Evolutionary conservation across 371 early-diverging fungal species (phyloP).

Genomic region (Actinomortierella wolfii): DNA sequence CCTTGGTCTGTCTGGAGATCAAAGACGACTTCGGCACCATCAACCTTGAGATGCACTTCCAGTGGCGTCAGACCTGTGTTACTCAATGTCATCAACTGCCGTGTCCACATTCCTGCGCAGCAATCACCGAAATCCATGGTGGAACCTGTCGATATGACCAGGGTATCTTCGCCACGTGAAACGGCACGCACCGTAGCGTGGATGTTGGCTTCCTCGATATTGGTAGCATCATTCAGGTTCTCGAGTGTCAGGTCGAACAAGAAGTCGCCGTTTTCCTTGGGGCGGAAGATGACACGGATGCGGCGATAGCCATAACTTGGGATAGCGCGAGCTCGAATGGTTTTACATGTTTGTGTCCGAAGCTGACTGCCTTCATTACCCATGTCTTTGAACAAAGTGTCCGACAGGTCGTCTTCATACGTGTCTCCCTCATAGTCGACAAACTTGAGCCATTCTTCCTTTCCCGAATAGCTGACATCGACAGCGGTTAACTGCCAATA

Average conservation of each 20-base stretch:
- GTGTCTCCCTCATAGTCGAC: constrained; percentile 66
- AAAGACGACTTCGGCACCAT: constrained; percentile 80
- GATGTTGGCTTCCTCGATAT: constrained; percentile 80
- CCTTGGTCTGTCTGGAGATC: constrained; percentile 51
- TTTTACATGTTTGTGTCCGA: constrained; percentile 22
- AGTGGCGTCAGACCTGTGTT: constrained; percentile 83
- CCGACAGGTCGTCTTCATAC: constrained; percentile 22
- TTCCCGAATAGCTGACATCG: constrained; percentile 61
- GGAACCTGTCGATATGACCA: constrained; percentile 77
- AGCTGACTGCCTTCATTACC: constrained; percentile 15
- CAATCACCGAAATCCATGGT: constrained; percentile 95
- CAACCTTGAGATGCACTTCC: constrained; percentile 81
- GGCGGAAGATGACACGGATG: constrained; percentile 85
- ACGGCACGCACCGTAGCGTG: constrained; percentile 84
- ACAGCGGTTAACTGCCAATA: constrained; percentile 84
- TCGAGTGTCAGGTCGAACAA: constrained; percentile 87
- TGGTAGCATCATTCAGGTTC: constrained; percentile 87
- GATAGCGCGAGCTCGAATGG: constrained; percentile 54
- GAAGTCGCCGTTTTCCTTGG: constrained; percentile 89
- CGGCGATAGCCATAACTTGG: constrained; percentile 74
- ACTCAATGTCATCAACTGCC: constrained; percentile 77
- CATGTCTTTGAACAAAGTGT: constrained; percentile 20
- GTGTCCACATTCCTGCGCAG: constrained; percentile 83
- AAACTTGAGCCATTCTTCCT: constrained; percentile 70
- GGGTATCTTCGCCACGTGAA: constrained; percentile 71